These are phyloP conservation scores for Chytriomyces sp. DNA, from an alignment of 192 early-diverging fungal genomes.

Conservation along the genomic window DNA sequence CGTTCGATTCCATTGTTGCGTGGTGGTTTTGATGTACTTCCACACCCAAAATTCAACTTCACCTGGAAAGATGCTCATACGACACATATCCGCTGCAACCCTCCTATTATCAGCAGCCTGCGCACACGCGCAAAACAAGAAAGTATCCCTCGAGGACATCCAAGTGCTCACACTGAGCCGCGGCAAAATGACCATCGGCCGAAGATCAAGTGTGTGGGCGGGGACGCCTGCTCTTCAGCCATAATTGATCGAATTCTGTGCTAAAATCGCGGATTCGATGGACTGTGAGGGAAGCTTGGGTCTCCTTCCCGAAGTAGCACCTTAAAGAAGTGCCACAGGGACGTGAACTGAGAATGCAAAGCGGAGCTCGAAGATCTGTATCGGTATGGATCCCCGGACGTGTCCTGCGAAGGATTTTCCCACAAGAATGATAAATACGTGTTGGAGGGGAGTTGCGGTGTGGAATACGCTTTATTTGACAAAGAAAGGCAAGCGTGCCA, in stretches of 20 bases:
- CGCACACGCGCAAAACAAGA: slow-evolving; percentile 18
- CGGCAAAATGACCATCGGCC: slow-evolving; percentile 40
- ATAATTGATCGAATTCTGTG: slow-evolving; percentile 43
- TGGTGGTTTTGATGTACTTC: too few relatives aligned
- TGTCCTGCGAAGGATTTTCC: slow-evolving; percentile 50
- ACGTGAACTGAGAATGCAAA: slow-evolving; percentile 46
- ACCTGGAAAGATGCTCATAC: too few relatives aligned
- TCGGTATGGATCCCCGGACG: slow-evolving; percentile 41
- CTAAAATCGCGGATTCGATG: slow-evolving; percentile 33
- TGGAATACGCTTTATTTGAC: slow-evolving; percentile 42
- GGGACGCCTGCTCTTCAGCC: slow-evolving; percentile 37
- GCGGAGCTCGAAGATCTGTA: slow-evolving; percentile 45
- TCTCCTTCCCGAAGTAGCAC: too few relatives aligned
- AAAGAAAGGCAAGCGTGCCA: slow-evolving; percentile 30
- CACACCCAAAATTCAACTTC: too few relatives aligned
- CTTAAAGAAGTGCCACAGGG: slow-evolving; percentile 7
- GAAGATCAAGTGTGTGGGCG: slow-evolving; percentile 40
- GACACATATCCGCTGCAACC: not conserved
- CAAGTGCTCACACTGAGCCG: slow-evolving; percentile 40
- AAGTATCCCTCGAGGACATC: slow-evolving; percentile 34
- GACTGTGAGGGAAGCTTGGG: not conserved
- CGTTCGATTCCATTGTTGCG: too few relatives aligned
- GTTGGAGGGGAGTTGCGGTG: slow-evolving; percentile 45
- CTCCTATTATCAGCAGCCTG: not conserved
- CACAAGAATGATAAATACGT: slow-evolving; percentile 49